A percentile compares a stretch with the other conserved stretches of the same genome.
Conservation (phyloP, 2,329 filamentous ascomycete species). For the Torrubiella hemipterigena region DNA sequence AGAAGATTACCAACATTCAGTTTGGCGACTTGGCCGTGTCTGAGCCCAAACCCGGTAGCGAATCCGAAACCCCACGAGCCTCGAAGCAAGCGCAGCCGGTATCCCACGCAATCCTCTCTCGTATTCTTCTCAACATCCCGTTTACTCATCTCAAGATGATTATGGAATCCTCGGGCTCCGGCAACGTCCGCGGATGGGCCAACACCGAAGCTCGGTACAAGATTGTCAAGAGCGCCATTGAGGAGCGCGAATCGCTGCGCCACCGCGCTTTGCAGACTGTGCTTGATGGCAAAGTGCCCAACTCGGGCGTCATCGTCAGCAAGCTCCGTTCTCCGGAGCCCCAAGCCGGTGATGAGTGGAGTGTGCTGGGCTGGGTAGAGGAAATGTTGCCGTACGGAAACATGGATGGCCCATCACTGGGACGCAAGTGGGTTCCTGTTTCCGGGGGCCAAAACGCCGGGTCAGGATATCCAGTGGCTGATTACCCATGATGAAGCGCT, state of each 20-base stretch:
- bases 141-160: slow-evolving; percentile 54
- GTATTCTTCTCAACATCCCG: slow-evolving; percentile 57
- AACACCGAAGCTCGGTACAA: slow-evolving; percentile 33
- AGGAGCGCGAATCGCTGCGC: slow-evolving; percentile 46
- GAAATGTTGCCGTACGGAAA: slow-evolving; percentile 23
- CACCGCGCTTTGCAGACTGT: slow-evolving; percentile 31
- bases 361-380: slow-evolving; percentile 37
- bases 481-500: slow-evolving; percentile 17
- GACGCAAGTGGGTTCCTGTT: slow-evolving; percentile 32
- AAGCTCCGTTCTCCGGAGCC: slow-evolving; percentile 26
- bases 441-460: slow-evolving; percentile 12
- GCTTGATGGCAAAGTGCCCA: slow-evolving; percentile 20
- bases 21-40: slow-evolving; percentile 53
- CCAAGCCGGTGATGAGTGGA: slow-evolving; percentile 29
- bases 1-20: slow-evolving; percentile 49
- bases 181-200: slow-evolving; percentile 37
- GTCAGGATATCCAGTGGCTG: slow-evolving; percentile 13
- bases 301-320: slow-evolving; percentile 20
- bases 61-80: slow-evolving; percentile 15
- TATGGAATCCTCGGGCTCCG: slow-evolving; percentile 46
- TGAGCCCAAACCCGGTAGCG: slow-evolving; percentile 12
- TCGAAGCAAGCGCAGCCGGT: slow-evolving; percentile 14
- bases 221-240: slow-evolving; percentile 36
- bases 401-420: slow-evolving; percentile 27
- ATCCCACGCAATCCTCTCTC: slow-evolving; percentile 45